Percentiles rank a stretch among this genome's conserved stretches.
Conservation (phyloP, 2,329 filamentous ascomycete genomes). For the Setomelanomma holmii region DNA sequence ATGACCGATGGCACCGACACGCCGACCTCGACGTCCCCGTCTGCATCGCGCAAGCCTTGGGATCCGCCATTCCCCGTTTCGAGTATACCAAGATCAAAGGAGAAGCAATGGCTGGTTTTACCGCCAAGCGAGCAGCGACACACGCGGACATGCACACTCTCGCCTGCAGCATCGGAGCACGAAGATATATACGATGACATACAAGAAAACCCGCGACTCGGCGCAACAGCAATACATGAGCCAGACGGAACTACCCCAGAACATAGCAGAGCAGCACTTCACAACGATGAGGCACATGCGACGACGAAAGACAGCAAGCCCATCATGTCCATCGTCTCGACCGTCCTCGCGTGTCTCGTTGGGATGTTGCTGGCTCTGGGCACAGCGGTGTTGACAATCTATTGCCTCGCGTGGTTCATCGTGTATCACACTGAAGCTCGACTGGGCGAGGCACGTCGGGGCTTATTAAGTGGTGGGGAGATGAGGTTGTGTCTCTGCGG, state of each 20-base stretch:
- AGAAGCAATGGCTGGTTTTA: slow-evolving; percentile 6
- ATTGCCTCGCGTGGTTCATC: slow-evolving; percentile 37
- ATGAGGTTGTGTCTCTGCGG: slow-evolving; percentile 43
- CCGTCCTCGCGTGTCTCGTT: slow-evolving; percentile 9
- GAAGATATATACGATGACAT: not conserved
- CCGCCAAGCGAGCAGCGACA: slow-evolving; percentile 1
- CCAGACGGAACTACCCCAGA: too few relatives aligned
- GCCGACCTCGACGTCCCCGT: slow-evolving; percentile 12
- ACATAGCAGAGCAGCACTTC: too few relatives aligned
- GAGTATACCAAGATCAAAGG: not conserved
- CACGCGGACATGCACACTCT: too few relatives aligned
- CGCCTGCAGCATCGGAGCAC: not conserved
- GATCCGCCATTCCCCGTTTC: slow-evolving; percentile 31
- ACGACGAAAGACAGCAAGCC: not conserved
- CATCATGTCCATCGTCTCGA: slow-evolving; percentile 7
- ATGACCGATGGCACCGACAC: slow-evolving; percentile 6
- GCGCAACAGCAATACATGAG: too few relatives aligned
- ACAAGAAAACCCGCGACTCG: too few relatives aligned
- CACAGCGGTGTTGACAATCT: slow-evolving; percentile 31
- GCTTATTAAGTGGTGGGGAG: slow-evolving; percentile 34
- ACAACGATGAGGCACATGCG: not conserved
- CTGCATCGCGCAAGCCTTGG: slow-evolving; percentile 29
- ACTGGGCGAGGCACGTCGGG: slow-evolving; percentile 30
- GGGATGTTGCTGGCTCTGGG: slow-evolving; percentile 22
- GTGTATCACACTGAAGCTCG: slow-evolving; percentile 39